Evolutionary conservation across 768 basidiomycete species (phyloP).

Genomic region (Rhizopogon sp.): DNA sequence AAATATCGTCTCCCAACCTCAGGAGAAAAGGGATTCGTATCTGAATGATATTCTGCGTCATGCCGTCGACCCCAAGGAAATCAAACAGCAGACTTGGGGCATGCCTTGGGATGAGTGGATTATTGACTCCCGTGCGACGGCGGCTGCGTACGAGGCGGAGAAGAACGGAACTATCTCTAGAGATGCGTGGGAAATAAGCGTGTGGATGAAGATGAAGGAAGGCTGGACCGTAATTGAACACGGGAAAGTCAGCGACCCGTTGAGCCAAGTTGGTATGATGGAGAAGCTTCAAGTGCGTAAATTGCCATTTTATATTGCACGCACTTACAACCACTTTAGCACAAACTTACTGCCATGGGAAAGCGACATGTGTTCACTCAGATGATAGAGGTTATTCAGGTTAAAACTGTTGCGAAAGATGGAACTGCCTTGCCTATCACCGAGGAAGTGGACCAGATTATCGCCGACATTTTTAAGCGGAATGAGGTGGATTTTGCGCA

Average conservation of each 20-base stretch:
- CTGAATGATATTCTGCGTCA: constrained; percentile 22
- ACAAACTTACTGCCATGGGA: constrained; percentile 24
- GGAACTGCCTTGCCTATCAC: constrained; percentile 19
- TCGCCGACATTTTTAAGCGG: constrained; percentile 26
- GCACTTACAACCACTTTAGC: constrained; percentile 10
- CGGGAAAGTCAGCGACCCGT: constrained; percentile 15
- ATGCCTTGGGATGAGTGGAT: constrained; percentile 30
- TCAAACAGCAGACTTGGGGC: constrained; percentile 18
- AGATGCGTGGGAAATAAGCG: constrained; percentile 24
- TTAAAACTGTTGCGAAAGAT: constrained; percentile 22
- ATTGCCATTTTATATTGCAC: neutral
- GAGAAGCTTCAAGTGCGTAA: constrained; percentile 22
- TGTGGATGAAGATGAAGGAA: constrained; percentile 27
- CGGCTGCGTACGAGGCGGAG: constrained; percentile 16
- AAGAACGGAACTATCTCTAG: constrained; percentile 14
- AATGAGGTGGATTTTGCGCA: constrained; percentile 26
- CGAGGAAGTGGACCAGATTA: constrained; percentile 25
- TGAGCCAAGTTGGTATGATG: constrained; percentile 22
- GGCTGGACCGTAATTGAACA: constrained; percentile 26
- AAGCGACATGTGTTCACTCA: constrained; percentile 25
- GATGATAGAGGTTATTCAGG: constrained; percentile 28
- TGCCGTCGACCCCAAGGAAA: constrained; percentile 24
- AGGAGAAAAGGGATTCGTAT: constrained; percentile 21
- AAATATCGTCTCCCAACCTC: constrained; percentile 17
- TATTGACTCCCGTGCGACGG: constrained; percentile 26